A percentile compares a stretch with the other conserved stretches of the same genome.
Conservation (phyloP, 805 yeast genomes). For the Myxozyma monticola region DNA sequence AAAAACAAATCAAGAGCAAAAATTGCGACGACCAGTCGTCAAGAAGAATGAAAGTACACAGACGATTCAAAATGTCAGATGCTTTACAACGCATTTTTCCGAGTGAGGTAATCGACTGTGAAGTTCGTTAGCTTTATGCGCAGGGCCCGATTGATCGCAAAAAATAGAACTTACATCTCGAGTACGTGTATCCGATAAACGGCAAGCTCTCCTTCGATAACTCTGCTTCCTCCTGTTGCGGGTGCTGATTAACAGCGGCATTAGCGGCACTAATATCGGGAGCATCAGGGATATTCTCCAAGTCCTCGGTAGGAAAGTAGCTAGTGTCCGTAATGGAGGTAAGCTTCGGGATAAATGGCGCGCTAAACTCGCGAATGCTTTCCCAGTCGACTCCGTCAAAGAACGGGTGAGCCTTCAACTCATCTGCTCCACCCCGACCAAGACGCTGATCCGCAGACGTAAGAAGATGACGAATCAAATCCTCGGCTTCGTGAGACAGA, state of each 20-base stretch:
- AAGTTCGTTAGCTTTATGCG: too few relatives aligned
- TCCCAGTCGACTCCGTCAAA: conserved; percentile 97
- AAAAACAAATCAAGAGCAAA: too few relatives aligned
- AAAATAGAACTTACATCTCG: conserved; percentile 83
- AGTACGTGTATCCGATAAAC: conserved; percentile 94
- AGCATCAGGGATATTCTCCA: conserved; percentile 90
- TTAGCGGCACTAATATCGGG: conserved; percentile 32
- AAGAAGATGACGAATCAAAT: conserved; percentile 71
- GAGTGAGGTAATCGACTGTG: too few relatives aligned
- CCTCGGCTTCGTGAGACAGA: conserved; percentile 84
- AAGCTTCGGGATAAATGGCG: conserved; percentile 91
- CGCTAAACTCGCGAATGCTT: conserved; percentile 79
- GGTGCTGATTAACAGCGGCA: conserved; percentile 15
- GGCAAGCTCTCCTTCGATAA: conserved; percentile 74
- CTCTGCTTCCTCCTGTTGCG: conserved; percentile 11
- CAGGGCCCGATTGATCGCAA: too few relatives aligned
- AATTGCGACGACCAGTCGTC: too few relatives aligned
- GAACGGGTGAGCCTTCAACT: conserved; percentile 85
- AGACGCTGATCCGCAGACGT: conserved; percentile 77
- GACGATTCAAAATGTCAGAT: too few relatives aligned
- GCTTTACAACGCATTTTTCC: too few relatives aligned
- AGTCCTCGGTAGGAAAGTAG: conserved; percentile 96
- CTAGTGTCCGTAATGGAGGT: conserved; percentile 93
- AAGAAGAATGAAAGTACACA: too few relatives aligned
- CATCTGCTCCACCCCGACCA: conserved; percentile 92